Evolutionary conservation across 2,329 filamentous ascomycete genomes (phyloP).

Genomic region (Epichloe amarillans): DNA sequence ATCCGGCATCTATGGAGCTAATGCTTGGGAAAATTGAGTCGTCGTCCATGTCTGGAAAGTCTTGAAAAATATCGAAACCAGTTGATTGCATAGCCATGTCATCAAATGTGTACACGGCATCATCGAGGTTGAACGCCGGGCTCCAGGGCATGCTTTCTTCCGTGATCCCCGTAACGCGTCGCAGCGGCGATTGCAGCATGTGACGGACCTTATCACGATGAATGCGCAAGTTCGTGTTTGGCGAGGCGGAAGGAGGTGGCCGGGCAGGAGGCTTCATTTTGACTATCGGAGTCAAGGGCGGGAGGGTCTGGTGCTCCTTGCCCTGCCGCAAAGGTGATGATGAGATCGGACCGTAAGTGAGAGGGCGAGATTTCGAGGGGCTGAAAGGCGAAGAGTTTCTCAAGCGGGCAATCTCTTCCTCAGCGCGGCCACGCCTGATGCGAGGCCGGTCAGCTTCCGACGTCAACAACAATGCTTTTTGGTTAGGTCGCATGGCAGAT

Average conservation of each 20-base stretch:
- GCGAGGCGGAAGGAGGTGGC: slow-evolving; percentile 65
- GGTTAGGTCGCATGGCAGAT: slow-evolving; percentile 63
- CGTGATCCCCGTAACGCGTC: slow-evolving; percentile 29
- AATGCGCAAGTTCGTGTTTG: slow-evolving; percentile 80
- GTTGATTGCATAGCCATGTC: slow-evolving; percentile 35
- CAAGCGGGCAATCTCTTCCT: slow-evolving; percentile 89
- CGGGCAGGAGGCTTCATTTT: slow-evolving; percentile 54
- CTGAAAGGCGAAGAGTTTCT: slow-evolving; percentile 89
- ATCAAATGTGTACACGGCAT: slow-evolving; percentile 34
- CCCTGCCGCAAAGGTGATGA: slow-evolving; percentile 54
- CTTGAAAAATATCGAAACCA: slow-evolving; percentile 51
- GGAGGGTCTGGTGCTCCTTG: slow-evolving; percentile 48
- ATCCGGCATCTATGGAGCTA: slow-evolving; percentile 40
- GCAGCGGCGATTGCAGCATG: slow-evolving; percentile 65
- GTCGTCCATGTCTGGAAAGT: slow-evolving; percentile 16
- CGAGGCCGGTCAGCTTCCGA: slow-evolving; percentile 70
- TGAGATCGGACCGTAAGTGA: slow-evolving; percentile 39
- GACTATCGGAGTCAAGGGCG: slow-evolving; percentile 70
- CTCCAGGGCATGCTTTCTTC: slow-evolving; percentile 46
- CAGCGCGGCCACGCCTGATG: slow-evolving; percentile 79
- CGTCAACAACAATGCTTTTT: slow-evolving; percentile 50
- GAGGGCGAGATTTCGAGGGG: slow-evolving; percentile 56
- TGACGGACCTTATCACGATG: slow-evolving; percentile 74
- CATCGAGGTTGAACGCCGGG: slow-evolving; percentile 52
- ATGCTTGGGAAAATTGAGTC: slow-evolving; percentile 23